These are phyloP conservation scores for Sphagnum contortum DNA, from an alignment of 225 moss, liverwort and hornwort genomes.

Conservation along the genomic window DNA sequence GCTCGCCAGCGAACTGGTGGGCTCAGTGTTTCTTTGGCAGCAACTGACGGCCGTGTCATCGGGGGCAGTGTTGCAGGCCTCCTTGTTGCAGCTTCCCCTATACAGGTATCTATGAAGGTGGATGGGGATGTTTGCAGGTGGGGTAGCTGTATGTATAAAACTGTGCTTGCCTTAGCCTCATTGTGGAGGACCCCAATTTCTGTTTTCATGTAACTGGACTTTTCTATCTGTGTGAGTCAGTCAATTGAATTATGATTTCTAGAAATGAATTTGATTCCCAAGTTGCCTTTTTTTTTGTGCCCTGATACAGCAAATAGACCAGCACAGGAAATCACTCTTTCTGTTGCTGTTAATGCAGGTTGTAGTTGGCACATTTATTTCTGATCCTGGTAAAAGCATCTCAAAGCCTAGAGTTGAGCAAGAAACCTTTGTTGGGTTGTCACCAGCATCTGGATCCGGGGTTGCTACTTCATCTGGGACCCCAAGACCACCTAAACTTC, in stretches of 20 bases:
- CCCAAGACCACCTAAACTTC: slow-evolving; percentile 31
- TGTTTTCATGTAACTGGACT: no score
- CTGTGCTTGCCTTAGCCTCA: no score
- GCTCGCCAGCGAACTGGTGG: slow-evolving; percentile 83
- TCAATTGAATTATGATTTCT: no score
- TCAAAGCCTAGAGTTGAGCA: slow-evolving; percentile 25
- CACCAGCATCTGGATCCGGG: slow-evolving; percentile 47
- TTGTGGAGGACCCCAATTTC: not conserved
- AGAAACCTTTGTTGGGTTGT: slow-evolving; percentile 28
- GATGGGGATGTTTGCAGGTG: no score
- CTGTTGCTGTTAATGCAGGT: slow-evolving; percentile 18
- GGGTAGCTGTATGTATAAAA: no score
- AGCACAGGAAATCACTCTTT: not conserved
- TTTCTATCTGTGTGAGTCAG: no score
- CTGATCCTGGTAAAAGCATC: slow-evolving; percentile 31
- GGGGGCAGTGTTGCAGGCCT: slow-evolving; percentile 95
- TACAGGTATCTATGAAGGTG: slow-evolving; percentile 48
- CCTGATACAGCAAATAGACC: no score
- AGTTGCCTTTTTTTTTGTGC: no score
- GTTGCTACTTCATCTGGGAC: slow-evolving; percentile 12
- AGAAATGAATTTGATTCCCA: no score
- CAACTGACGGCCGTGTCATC: slow-evolving; percentile 87
- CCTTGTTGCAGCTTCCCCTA: slow-evolving; percentile 89
- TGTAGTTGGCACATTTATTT: slow-evolving; percentile 57
- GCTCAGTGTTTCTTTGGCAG: slow-evolving; percentile 84